These are phyloP conservation scores for Pichia rugopelliculosa DNA, from an alignment of 805 yeast species.

Conservation along the genomic window DNA sequence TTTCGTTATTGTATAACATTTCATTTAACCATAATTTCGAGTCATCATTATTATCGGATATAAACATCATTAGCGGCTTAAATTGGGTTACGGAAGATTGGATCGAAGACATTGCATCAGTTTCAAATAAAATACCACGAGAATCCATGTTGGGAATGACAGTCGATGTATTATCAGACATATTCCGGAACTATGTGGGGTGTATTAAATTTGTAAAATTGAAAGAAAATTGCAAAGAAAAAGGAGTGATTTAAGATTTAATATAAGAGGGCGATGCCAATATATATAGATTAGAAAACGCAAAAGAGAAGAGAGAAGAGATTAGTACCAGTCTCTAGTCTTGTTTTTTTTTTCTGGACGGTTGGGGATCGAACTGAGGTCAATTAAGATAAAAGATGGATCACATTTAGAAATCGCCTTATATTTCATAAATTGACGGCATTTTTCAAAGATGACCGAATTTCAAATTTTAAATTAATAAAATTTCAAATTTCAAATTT, in stretches of 20 bases:
- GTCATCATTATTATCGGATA: constrained; percentile 18
- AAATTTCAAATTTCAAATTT: no score
- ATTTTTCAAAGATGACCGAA: no score
- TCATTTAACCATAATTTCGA: constrained; percentile 21
- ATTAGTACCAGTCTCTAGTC: no score
- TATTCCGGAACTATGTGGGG: neutral
- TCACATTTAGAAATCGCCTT: no score
- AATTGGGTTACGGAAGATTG: constrained; percentile 29
- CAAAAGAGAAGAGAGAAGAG: no score
- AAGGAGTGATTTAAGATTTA: neutral
- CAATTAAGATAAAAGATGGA: no score
- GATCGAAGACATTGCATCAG: constrained; percentile 31
- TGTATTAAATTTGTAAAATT: neutral
- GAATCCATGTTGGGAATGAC: neutral
- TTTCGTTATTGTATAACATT: neutral
- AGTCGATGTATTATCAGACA: neutral
- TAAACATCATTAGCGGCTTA: constrained; percentile 35
- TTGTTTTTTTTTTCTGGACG: no score
- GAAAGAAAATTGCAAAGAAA: neutral
- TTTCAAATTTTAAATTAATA: no score
- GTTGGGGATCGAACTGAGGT: no score
- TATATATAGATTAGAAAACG: no score
- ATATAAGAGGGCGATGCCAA: no score
- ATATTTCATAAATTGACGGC: no score
- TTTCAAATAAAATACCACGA: constrained; percentile 9